Evolutionary conservation across 169 alveolate genomes (phyloP).

Genomic region (Ichthyophthirius multifiliis): DNA sequence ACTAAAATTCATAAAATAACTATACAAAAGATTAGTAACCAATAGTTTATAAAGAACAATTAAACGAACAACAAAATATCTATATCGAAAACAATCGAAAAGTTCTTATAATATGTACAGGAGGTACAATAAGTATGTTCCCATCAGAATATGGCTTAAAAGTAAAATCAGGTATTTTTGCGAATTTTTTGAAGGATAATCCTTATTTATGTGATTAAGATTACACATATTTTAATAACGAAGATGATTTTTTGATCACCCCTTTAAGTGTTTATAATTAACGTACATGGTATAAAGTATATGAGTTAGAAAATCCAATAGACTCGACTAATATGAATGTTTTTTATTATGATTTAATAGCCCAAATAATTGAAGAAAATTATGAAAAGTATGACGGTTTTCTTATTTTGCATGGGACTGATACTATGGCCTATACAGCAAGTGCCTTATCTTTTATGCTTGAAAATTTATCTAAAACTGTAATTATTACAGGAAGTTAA

Average conservation of each 20-base stretch:
- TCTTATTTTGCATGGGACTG: slow-evolving; percentile 90
- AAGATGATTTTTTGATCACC: slow-evolving; percentile 27
- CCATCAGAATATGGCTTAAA: neutral
- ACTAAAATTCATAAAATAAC: too few species aligned
- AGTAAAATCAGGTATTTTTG: neutral
- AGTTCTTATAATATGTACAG: slow-evolving; percentile 1
- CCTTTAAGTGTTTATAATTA: slow-evolving; percentile 29
- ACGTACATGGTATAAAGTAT: slow-evolving; percentile 38
- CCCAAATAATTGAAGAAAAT: slow-evolving; percentile 54
- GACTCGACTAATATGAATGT: slow-evolving; percentile 3
- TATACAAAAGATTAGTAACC: too few species aligned
- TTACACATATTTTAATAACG: slow-evolving; percentile 20
- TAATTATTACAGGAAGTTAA: slow-evolving; percentile 89
- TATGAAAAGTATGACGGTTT: slow-evolving; percentile 80
- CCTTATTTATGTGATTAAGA: slow-evolving; percentile 36
- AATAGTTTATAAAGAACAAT: too few species aligned
- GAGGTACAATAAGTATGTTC: slow-evolving; percentile 16
- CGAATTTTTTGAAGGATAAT: neutral
- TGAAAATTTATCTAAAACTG: slow-evolving; percentile 87
- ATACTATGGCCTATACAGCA: slow-evolving; percentile 93
- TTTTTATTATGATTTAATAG: slow-evolving; percentile 33
- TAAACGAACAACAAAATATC: too few species aligned
- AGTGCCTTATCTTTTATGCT: slow-evolving; percentile 89
- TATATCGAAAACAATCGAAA: too few species aligned
- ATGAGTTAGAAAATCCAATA: slow-evolving; percentile 36